Conservation (phyloP, 768 basidiomycete species). For the Xerocomellus chrysenteron region DNA sequence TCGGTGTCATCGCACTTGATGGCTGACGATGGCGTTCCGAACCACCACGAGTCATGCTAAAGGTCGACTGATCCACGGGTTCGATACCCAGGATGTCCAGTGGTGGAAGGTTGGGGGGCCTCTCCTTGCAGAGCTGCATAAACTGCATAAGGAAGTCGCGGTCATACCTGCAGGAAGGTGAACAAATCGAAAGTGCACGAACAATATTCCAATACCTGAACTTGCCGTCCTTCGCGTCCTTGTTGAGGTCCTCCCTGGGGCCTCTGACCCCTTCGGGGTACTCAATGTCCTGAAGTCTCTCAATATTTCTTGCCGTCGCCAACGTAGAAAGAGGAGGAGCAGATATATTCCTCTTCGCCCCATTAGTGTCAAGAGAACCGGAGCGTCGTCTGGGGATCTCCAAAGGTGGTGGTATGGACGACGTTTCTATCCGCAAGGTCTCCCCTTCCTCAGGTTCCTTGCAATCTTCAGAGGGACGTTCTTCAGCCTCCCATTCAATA, state of each 20-base stretch:
- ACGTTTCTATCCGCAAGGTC: constrained; percentile 64
- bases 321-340: constrained; percentile 53
- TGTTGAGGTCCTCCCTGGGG: constrained; percentile 83
- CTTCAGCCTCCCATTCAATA: constrained; percentile 36
- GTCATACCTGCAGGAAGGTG: constrained; percentile 68
- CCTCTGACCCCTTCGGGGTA: constrained; percentile 86
- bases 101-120: constrained; percentile 86
- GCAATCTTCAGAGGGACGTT: constrained; percentile 43
- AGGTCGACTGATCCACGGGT: constrained; percentile 56
- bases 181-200: neutral
- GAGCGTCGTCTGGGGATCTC: constrained; percentile 53
- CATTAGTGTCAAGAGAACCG: constrained; percentile 69
- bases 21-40: constrained; percentile 60
- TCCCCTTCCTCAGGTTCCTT: constrained; percentile 44
- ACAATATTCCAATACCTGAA: constrained; percentile 59
- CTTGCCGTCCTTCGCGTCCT: constrained; percentile 80
- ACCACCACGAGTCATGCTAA: constrained; percentile 56
- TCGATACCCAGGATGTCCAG: constrained; percentile 91
- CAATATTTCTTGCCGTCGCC: constrained; percentile 81
- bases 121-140: constrained; percentile 92
- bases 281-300: constrained; percentile 69
- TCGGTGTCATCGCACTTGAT: constrained; percentile 42
- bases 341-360: constrained; percentile 42
- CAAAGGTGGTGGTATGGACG: constrained; percentile 40
- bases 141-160: constrained; percentile 98